Conservation (phyloP, 441 rosid species). For the Arabidopsis lyrata region DNA sequence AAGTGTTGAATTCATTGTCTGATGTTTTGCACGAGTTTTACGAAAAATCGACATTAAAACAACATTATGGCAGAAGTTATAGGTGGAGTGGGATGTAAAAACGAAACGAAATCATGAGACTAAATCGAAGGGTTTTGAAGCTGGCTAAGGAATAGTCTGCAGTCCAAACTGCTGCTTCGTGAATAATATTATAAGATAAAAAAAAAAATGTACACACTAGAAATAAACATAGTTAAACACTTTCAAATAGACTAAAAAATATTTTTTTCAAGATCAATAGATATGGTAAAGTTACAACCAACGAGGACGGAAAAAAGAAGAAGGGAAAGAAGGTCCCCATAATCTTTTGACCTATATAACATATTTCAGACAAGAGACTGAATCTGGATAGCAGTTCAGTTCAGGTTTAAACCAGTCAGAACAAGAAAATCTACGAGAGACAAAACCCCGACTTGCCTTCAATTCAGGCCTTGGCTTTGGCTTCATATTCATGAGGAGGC, state of each 20-base stretch:
- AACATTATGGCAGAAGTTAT: neutral
- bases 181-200: no score
- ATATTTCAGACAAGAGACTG: constrained; percentile 35
- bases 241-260: no score
- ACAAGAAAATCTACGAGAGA: constrained; percentile 23
- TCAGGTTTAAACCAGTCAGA: constrained; percentile 34
- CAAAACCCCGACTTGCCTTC: constrained; percentile 25
- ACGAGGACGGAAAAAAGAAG: neutral
- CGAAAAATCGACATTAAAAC: neutral
- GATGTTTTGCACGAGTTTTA: neutral
- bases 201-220: no score
- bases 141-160: neutral
- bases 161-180: neutral
- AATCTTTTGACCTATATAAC: constrained; percentile 20
- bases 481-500: constrained; percentile 76
- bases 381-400: constrained; percentile 31
- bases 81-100: neutral
- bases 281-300: constrained; percentile 10
- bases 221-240: no score
- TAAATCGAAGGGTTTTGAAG: neutral
- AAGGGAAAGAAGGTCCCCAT: neutral
- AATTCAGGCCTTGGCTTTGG: constrained; percentile 57
- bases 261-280: neutral
- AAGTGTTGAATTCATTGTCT: neutral
- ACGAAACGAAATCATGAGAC: neutral